phyloP scores from a whole-genome alignment of 202 grass and related monocot species.

The Brachypodium distachyon region DNA sequence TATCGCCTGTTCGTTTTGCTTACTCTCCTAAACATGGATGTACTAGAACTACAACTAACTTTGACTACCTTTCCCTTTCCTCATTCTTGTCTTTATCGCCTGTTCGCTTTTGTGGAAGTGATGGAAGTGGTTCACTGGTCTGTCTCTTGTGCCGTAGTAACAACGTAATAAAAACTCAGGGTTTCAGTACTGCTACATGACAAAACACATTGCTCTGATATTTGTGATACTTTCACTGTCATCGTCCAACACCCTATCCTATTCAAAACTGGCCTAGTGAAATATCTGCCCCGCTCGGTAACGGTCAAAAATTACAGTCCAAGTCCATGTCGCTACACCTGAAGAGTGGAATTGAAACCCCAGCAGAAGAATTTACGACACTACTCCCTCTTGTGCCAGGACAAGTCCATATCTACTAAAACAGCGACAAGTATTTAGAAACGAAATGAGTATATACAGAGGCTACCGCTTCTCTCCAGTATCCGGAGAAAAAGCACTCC shows the following conservation, averaged over 20 bases:
- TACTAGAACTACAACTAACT: too few species aligned
- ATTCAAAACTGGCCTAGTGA: neutral
- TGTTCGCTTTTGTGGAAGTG: neutral
- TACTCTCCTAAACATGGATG: too few species aligned
- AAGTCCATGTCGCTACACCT: neutral
- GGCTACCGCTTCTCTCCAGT: too few species aligned
- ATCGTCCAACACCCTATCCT: neutral
- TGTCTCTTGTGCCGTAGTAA: neutral
- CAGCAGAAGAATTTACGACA: neutral
- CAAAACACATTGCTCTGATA: neutral
- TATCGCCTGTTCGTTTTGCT: too few species aligned
- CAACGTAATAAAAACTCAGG: neutral
- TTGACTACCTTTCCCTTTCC: too few species aligned
- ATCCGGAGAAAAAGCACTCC: too few species aligned
- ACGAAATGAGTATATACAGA: too few species aligned
- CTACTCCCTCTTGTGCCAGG: neutral
- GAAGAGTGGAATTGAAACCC: neutral
- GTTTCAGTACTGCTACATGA: neutral
- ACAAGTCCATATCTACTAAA: too few species aligned
- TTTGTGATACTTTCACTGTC: neutral
- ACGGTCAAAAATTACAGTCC: neutral
- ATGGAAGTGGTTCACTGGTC: neutral
- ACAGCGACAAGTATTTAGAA: too few species aligned
- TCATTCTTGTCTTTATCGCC: neutral
- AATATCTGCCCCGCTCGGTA: neutral